phyloP scores from a whole-genome alignment of 2,329 filamentous ascomycete genomes.

The Aspergillus piperis region DNA sequence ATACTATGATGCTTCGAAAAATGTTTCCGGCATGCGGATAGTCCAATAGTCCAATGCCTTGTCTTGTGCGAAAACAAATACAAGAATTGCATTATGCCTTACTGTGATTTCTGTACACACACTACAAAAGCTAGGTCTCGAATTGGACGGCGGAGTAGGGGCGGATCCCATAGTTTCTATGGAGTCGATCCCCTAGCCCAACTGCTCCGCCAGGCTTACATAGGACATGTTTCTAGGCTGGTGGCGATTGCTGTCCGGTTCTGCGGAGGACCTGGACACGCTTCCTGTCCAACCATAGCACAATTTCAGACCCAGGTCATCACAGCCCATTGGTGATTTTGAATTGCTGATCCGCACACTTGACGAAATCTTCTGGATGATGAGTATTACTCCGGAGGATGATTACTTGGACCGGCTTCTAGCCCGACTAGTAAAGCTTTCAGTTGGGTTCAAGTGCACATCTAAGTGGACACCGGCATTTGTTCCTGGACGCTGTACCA shows the following conservation, averaged over 20 bases:
- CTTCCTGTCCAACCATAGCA: not conserved
- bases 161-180: not conserved
- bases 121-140: not conserved
- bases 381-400: not conserved
- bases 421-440: not conserved
- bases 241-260: not conserved
- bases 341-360: not conserved
- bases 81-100: not conserved
- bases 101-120: not conserved
- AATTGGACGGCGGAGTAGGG: not conserved
- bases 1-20: too few relatives aligned
- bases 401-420: not conserved
- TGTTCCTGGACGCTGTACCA: not conserved
- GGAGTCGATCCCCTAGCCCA: not conserved
- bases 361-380: not conserved
- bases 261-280: not conserved
- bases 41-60: not conserved
- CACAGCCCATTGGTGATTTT: not conserved
- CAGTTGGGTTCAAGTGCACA: not conserved
- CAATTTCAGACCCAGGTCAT: not conserved
- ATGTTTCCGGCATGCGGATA: not conserved
- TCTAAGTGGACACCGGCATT: not conserved
- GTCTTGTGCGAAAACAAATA: not conserved
- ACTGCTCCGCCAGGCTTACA: not conserved
- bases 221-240: not conserved